These are phyloP conservation scores for Kalmanozyma brasiliensis DNA, from an alignment of 1,284 basidiomycete genomes.

Conservation along the genomic window DNA sequence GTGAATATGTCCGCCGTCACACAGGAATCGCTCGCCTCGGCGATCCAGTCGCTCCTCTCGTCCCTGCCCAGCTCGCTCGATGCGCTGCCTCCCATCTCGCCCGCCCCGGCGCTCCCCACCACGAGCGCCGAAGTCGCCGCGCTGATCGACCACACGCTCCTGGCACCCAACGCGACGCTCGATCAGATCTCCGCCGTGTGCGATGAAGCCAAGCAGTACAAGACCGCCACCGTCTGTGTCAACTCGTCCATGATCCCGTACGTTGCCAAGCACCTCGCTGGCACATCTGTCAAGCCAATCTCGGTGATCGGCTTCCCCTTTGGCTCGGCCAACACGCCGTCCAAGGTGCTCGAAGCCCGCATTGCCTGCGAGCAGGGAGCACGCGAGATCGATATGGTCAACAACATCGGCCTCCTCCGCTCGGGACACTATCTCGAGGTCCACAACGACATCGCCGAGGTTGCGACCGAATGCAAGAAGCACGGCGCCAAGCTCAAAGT, in stretches of 20 bases:
- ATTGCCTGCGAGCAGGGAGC: constrained; percentile 49
- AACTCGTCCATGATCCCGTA: constrained; percentile 52
- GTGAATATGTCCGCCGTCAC: constrained; percentile 16
- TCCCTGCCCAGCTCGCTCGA: constrained; percentile 17
- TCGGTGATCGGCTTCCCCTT: constrained; percentile 54
- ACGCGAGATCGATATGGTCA: constrained; percentile 64
- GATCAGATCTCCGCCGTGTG: constrained; percentile 46
- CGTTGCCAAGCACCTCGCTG: constrained; percentile 72
- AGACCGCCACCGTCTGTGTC: constrained; percentile 58
- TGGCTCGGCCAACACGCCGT: constrained; percentile 42
- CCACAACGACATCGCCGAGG: constrained; percentile 47
- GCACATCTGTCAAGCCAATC: constrained; percentile 41
- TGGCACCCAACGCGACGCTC: constrained; percentile 53
- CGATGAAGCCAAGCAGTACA: constrained; percentile 45
- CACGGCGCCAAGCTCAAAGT: constrained; percentile 53
- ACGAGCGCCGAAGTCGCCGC: constrained; percentile 35
- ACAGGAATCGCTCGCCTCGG: constrained; percentile 22
- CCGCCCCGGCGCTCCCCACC: constrained; percentile 30
- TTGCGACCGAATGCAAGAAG: constrained; percentile 43
- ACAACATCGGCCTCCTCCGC: constrained; percentile 57
- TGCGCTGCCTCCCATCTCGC: constrained; percentile 24
- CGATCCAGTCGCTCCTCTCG: constrained; percentile 26
- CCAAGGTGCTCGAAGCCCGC: constrained; percentile 52
- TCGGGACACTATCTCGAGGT: constrained; percentile 37
- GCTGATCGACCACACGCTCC: constrained; percentile 64